Evolutionary conservation across 1,284 basidiomycete genomes (phyloP).

Genomic region (Naganishia liquefaciens): DNA sequence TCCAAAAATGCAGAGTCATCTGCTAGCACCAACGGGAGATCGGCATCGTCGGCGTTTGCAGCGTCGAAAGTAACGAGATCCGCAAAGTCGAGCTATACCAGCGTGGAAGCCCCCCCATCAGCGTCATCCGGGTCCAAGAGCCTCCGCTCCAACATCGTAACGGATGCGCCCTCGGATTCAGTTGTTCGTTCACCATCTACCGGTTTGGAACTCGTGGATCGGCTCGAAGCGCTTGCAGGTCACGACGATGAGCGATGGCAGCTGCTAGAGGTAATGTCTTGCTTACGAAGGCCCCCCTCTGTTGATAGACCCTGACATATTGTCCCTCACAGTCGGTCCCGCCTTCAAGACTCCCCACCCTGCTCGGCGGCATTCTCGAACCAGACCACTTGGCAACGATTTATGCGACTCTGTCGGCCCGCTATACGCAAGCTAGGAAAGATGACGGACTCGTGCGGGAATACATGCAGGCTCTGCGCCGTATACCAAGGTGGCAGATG

Average conservation of each 20-base stretch:
- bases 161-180: no score
- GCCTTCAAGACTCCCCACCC: constrained; percentile 8
- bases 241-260: constrained; percentile 18
- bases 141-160: no score
- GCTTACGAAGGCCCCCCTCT: background rate
- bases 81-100: background rate
- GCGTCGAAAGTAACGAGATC: constrained; percentile 6
- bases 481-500: constrained; percentile 24
- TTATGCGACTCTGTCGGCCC: constrained; percentile 19
- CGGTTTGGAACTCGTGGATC: constrained; percentile 30
- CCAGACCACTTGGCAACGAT: constrained; percentile 46
- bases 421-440: background rate
- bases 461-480: constrained; percentile 14
- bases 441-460: background rate
- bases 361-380: constrained; percentile 43
- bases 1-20: no score
- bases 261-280: constrained; percentile 22
- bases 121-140: background rate
- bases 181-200: constrained; percentile 5
- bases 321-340: constrained; percentile 1
- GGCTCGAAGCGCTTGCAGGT: constrained; percentile 2
- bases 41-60: background rate
- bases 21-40: no score
- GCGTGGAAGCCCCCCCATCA: no score
- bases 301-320: background rate